Evolutionary conservation across 202 grass and related monocot species (phyloP).

Genomic region (Schoenoplectus triqueter): DNA sequence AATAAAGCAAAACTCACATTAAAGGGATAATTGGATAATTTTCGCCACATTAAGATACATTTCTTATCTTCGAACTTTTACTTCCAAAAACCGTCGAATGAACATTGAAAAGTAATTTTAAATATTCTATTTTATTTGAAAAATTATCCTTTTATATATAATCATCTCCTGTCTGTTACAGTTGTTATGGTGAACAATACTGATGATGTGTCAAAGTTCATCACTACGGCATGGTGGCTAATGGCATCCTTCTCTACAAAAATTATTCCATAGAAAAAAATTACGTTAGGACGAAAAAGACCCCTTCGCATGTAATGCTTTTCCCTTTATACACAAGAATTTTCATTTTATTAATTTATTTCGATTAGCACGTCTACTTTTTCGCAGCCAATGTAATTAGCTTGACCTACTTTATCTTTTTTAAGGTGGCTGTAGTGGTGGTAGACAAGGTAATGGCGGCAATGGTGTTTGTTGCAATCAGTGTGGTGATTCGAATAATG

Average conservation of each 20-base stretch:
- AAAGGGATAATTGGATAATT: background rate
- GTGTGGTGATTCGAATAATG: background rate
- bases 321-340: background rate
- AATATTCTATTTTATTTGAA: background rate
- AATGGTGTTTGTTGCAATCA: background rate
- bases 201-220: background rate
- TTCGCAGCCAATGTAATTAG: background rate
- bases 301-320: background rate
- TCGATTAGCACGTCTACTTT: background rate
- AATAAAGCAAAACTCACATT: background rate
- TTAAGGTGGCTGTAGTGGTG: slow-evolving; percentile 1
- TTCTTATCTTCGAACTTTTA: background rate
- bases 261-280: background rate
- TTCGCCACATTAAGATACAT: background rate
- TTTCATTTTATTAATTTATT: background rate
- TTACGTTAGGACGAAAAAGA: background rate
- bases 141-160: background rate
- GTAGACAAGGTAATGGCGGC: background rate
- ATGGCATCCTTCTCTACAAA: background rate
- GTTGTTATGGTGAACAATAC: background rate
- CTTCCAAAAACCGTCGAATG: background rate
- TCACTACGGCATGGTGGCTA: background rate
- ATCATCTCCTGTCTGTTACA: background rate
- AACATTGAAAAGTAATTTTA: background rate
- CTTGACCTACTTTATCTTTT: background rate